These are phyloP conservation scores for Lizonia empirigonia DNA, from an alignment of 2,329 filamentous ascomycete genomes.

Conservation along the genomic window DNA sequence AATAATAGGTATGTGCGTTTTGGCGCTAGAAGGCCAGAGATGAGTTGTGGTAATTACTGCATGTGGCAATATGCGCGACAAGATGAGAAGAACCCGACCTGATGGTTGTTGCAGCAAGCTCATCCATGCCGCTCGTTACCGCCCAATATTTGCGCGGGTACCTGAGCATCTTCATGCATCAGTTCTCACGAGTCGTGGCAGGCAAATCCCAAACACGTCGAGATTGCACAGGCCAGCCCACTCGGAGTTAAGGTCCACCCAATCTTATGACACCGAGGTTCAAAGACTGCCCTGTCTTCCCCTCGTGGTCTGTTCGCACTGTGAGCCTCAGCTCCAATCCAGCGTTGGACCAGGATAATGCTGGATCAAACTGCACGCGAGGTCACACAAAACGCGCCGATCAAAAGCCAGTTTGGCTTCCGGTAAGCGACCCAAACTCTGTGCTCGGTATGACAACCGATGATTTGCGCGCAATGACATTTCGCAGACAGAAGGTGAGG, in stretches of 20 bases:
- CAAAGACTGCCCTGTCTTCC: conserved; percentile 8
- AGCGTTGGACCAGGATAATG: conserved; percentile 20
- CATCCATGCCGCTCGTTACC: conserved; percentile 16
- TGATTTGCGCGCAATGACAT: conserved; percentile 13
- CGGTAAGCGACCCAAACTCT: conserved; percentile 24
- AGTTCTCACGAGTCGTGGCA: conserved; percentile 5
- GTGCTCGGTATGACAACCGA: background rate
- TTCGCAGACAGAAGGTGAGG: conserved; percentile 13
- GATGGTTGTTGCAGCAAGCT: conserved; percentile 8
- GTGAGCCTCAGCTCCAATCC: conserved; percentile 18
- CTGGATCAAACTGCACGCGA: conserved; percentile 4
- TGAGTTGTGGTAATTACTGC: conserved; percentile 1
- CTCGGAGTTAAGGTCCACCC: background rate
- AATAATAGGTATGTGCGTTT: background rate
- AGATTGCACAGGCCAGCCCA: conserved; percentile 3
- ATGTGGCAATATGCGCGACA: conserved; percentile 16
- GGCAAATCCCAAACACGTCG: conserved; percentile 6
- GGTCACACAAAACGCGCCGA: conserved; percentile 11
- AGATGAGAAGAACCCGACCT: conserved; percentile 7
- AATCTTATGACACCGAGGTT: conserved; percentile 8
- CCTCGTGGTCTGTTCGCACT: conserved; percentile 8
- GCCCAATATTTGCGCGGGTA: conserved; percentile 14
- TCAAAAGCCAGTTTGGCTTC: conserved; percentile 15
- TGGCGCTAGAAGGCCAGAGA: conserved; percentile 1
- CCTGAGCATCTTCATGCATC: conserved; percentile 14